These are phyloP conservation scores for Raffaelea arxii DNA, from an alignment of 2,329 filamentous ascomycete genomes.

Conservation along the genomic window DNA sequence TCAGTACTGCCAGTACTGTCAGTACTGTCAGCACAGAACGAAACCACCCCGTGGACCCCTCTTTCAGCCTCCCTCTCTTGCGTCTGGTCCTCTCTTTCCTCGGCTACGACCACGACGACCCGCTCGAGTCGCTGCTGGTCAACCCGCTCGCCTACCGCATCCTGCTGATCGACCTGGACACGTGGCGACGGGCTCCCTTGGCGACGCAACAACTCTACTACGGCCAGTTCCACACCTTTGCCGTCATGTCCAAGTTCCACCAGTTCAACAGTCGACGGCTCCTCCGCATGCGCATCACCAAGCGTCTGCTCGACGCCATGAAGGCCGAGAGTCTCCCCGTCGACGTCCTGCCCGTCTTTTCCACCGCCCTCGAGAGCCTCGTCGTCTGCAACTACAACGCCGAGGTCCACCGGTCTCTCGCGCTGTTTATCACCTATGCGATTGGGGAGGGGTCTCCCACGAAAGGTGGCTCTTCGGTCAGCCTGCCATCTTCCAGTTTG, in stretches of 20 bases:
- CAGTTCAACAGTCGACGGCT: constrained; percentile 85
- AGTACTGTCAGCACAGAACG: constrained; percentile 15
- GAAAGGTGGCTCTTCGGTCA: too few relatives aligned
- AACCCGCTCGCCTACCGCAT: constrained; percentile 93
- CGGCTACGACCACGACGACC: constrained; percentile 72
- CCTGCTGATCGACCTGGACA: constrained; percentile 82
- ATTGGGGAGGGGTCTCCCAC: too few relatives aligned
- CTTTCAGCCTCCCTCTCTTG: constrained; percentile 52
- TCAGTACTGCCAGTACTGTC: constrained; percentile 17
- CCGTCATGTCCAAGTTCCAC: constrained; percentile 80
- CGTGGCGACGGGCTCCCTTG: constrained; percentile 73
- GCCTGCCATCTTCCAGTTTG: constrained; percentile 34
- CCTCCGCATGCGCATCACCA: constrained; percentile 84
- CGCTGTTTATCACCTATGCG: constrained; percentile 87
- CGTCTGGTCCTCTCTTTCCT: constrained; percentile 75
- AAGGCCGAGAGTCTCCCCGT: constrained; percentile 72
- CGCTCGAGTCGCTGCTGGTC: constrained; percentile 83
- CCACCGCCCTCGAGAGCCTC: constrained; percentile 68
- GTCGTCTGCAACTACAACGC: constrained; percentile 73
- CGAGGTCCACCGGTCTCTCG: constrained; percentile 76
- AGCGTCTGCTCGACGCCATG: constrained; percentile 78
- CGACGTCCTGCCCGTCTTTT: constrained; percentile 65
- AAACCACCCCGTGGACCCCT: constrained; percentile 29
- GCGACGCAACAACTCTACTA: constrained; percentile 85
- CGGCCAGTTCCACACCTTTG: constrained; percentile 81